Evolutionary conservation across 2,329 filamentous ascomycete species (phyloP).

Genomic region (Monosporascus sp.): DNA sequence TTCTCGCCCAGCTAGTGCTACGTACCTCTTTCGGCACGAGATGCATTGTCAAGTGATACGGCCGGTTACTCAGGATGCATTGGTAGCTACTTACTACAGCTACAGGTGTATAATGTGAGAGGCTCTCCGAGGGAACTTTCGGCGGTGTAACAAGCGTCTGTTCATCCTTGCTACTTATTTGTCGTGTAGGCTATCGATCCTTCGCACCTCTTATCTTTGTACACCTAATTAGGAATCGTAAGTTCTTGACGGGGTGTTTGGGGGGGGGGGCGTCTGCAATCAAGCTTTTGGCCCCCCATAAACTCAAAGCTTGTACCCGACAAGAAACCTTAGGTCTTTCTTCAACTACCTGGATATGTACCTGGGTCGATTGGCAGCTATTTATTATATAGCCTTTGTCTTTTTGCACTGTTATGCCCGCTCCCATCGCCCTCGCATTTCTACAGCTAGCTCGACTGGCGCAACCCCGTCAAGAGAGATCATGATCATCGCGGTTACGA

Average conservation of each 20-base stretch:
- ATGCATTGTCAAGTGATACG: constrained; percentile 17
- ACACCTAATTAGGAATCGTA: neutral
- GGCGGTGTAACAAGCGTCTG: no score
- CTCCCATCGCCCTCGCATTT: no score
- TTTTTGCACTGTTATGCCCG: no score
- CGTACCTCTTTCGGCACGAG: constrained; percentile 29
- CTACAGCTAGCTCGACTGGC: no score
- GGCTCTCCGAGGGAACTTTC: neutral
- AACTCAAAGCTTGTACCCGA: neutral
- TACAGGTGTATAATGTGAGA: neutral
- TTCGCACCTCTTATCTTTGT: neutral
- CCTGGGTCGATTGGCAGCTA: neutral
- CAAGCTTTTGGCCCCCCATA: no score
- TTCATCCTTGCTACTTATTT: no score
- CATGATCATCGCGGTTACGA: no score
- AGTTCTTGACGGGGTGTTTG: no score
- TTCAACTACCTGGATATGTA: neutral
- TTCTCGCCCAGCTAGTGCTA: neutral
- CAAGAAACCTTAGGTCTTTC: neutral
- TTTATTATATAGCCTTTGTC: neutral
- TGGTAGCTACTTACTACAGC: neutral
- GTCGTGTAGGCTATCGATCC: neutral
- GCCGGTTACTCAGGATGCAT: neutral
- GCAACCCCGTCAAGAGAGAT: no score
- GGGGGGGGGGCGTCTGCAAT: no score